These are phyloP conservation scores for Ogataea methanolica DNA, from an alignment of 805 yeast species.

Conservation along the genomic window DNA sequence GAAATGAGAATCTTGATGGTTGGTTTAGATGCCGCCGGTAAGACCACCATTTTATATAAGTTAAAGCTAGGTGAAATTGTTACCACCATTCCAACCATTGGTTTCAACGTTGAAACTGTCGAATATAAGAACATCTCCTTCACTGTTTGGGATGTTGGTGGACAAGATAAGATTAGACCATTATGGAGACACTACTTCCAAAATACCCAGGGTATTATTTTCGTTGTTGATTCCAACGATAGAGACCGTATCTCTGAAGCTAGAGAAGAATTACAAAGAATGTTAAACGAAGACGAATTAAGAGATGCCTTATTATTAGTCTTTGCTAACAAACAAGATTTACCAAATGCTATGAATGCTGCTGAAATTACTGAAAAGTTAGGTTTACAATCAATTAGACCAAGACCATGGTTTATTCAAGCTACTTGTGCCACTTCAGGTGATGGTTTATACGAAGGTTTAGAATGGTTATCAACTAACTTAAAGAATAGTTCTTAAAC, in stretches of 20 bases:
- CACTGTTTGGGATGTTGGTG: slow-evolving; percentile 99
- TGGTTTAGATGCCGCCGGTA: slow-evolving; percentile 98
- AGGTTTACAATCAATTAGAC: slow-evolving; percentile 95
- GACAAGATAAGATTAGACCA: slow-evolving; percentile 98
- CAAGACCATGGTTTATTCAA: slow-evolving; percentile 99
- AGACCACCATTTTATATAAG: slow-evolving; percentile 93
- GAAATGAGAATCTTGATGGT: slow-evolving; percentile 98
- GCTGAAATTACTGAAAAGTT: slow-evolving; percentile 97
- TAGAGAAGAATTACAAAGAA: slow-evolving; percentile 96
- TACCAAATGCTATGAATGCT: slow-evolving; percentile 98
- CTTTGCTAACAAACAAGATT: slow-evolving; percentile 97
- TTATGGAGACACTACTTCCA: slow-evolving; percentile 99
- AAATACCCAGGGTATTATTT: slow-evolving; percentile 97
- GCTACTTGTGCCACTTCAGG: slow-evolving; percentile 99
- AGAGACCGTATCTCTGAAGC: slow-evolving; percentile 98
- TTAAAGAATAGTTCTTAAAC: slow-evolving; percentile 59
- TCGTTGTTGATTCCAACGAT: slow-evolving; percentile 96
- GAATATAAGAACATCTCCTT: slow-evolving; percentile 95
- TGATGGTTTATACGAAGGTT: slow-evolving; percentile 97
- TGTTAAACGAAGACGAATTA: slow-evolving; percentile 97
- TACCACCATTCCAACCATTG: slow-evolving; percentile 94
- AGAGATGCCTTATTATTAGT: slow-evolving; percentile 94
- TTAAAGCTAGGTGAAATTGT: slow-evolving; percentile 94
- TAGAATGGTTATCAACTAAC: slow-evolving; percentile 93
- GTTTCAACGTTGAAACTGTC: slow-evolving; percentile 96